Evolutionary conservation across 768 basidiomycete genomes (phyloP), one percentile per base, ranked within the genome.

Genomic region (Boletus sensibilis): DNA sequence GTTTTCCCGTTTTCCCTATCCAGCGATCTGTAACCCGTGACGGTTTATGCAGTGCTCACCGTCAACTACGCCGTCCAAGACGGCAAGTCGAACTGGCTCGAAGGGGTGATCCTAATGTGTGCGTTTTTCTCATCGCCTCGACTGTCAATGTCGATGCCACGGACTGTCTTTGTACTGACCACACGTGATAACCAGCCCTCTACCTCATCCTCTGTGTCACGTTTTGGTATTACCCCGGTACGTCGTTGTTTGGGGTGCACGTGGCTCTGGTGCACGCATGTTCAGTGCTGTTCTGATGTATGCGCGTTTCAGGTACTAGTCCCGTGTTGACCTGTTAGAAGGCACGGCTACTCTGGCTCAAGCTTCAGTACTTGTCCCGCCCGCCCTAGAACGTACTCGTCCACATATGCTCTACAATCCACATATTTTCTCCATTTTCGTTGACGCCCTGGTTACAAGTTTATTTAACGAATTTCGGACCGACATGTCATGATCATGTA

Each of bases 71-170:
- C 88, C 21, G 82, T 95, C 6, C 81, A 84, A 47, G 95, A 97
- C 62, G 93, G 93, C 13, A 89, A 85, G 67, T 90, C 87, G 29
- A 96, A 95, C 70, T 97, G 94, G 86, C 78, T 97, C n/a, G 94
- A 96, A 71, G 92, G 92, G 23, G 72, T 85, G 63, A 85, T 92
- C 53, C 78, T 92, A n/a, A 82, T 92, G 54, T 84, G 86, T 82
- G 60, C 46, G 76, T 63, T 27, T 10, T 16, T 37, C 21, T 34
- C 21, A 10, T 31, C 5, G 5, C 12, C 4, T 13, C 16, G 34
- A 12, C n/a, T 25, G 3, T 33, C 23, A 3, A 34, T 11, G 14
- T 10, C 20, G 27, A 33, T 7, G 2, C 31, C 1, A n/a, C 4
- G 12, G 16, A 11, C 23, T 43, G 1, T 13, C 20, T 38, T 42